These are phyloP conservation scores for Parasitella parasitica DNA, from an alignment of 371 early-diverging fungal genomes.

Conservation along the genomic window DNA sequence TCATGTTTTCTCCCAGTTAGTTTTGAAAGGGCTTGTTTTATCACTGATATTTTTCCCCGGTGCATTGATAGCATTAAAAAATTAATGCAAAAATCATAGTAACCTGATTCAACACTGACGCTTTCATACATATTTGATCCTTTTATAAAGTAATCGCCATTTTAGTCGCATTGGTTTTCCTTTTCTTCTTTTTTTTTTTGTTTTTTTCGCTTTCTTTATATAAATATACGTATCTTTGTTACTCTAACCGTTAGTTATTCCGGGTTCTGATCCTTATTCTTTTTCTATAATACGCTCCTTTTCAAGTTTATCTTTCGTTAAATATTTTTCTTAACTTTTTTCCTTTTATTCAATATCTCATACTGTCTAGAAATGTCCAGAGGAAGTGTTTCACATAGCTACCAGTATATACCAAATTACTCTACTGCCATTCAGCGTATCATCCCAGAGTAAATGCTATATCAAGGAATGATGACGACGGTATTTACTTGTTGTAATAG, in stretches of 20 bases:
- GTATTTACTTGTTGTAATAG: not conserved
- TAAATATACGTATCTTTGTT: not conserved
- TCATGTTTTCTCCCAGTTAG: not conserved
- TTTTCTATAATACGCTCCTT: not conserved
- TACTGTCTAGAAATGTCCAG: slow-evolving; percentile 17
- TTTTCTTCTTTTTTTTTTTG: not conserved
- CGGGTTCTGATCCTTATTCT: not conserved
- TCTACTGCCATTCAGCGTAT: slow-evolving; percentile 16
- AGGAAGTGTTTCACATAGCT: slow-evolving; percentile 19
- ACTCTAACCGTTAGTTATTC: slow-evolving; percentile 7
- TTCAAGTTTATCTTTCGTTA: not conserved
- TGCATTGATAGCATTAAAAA: slow-evolving; percentile 8
- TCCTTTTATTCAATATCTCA: not conserved
- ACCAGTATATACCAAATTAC: slow-evolving; percentile 14
- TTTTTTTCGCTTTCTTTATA: not conserved
- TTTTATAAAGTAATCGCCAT: not conserved
- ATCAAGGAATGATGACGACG: not conserved
- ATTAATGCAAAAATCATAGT: slow-evolving; percentile 1
- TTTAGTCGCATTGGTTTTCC: not conserved
- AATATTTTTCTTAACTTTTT: slow-evolving; percentile 1
- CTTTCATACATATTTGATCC: not conserved
- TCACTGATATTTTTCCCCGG: not conserved
- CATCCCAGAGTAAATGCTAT: slow-evolving; percentile 11
- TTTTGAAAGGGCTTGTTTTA: slow-evolving; percentile 11
- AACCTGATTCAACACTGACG: not conserved